Evolutionary conservation across 345 rosid species (phyloP).

Genomic region (Adansonia digitata): DNA sequence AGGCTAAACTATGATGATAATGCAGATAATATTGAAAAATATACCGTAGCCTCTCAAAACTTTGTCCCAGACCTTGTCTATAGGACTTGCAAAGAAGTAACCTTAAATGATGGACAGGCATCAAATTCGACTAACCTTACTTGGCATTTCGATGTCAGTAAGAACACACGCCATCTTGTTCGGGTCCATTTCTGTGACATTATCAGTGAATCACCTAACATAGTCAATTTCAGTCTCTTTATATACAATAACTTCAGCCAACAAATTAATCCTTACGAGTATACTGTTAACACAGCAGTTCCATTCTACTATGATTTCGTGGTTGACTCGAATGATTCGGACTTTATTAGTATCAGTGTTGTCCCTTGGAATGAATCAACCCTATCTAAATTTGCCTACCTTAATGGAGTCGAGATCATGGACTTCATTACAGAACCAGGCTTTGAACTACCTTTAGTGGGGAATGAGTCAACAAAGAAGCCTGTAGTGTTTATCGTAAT

Average conservation of each 20-base stretch:
- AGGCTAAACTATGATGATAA: conserved; percentile 10
- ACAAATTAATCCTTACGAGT: conserved; percentile 17
- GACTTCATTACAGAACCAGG: conserved; percentile 27
- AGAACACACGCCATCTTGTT: conserved; percentile 33
- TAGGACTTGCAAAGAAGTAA: conserved; percentile 32
- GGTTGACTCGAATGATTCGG: conserved; percentile 38
- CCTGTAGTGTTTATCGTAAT: background rate
- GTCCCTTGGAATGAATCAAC: background rate
- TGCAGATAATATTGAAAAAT: background rate
- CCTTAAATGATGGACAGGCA: background rate
- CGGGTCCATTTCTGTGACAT: conserved; percentile 57
- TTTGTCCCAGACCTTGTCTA: conserved; percentile 43
- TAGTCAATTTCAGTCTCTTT: conserved; percentile 27
- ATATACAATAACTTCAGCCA: conserved; percentile 17
- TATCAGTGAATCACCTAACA: background rate
- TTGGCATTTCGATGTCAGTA: conserved; percentile 40
- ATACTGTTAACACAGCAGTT: background rate
- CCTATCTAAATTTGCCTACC: background rate
- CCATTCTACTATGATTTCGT: conserved; percentile 44
- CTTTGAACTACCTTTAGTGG: background rate
- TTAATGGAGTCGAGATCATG: conserved; percentile 55
- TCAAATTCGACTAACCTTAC: conserved; percentile 25
- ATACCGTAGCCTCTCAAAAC: background rate
- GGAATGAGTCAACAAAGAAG: background rate
- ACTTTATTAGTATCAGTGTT: conserved; percentile 28